These are phyloP conservation scores for Guyanaporus albipodus DNA, from an alignment of 768 basidiomycete species.

Conservation along the genomic window DNA sequence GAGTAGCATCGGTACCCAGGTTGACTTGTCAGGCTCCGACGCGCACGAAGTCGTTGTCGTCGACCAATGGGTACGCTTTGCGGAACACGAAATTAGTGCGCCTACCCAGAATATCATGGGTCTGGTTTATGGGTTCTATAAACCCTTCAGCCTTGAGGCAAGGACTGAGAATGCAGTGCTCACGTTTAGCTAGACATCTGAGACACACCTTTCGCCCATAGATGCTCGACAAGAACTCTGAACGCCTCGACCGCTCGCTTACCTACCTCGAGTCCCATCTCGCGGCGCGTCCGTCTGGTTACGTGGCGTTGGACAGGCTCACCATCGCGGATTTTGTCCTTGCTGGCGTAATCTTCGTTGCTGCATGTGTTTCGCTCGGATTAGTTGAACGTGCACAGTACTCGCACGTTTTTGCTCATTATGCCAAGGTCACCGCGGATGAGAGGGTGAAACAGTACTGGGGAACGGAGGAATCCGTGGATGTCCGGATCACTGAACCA, in stretches of 20 bases:
- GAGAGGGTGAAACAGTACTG: constrained; percentile 10
- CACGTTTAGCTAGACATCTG: neutral
- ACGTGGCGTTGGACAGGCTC: constrained; percentile 10
- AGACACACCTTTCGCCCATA: neutral
- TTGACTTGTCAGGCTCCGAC: constrained; percentile 9
- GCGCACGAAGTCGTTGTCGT: constrained; percentile 9
- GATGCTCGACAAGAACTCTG: neutral
- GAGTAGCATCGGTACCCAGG: constrained; percentile 10
- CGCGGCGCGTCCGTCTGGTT: constrained; percentile 4
- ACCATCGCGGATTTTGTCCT: constrained; percentile 21
- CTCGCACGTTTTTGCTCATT: constrained; percentile 17
- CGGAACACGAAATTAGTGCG: constrained; percentile 10
- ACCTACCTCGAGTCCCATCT: constrained; percentile 16
- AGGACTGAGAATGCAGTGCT: neutral
- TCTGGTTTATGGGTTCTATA: constrained; percentile 1
- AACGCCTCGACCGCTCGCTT: constrained; percentile 3
- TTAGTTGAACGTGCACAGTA: constrained; percentile 13
- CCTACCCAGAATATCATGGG: neutral
- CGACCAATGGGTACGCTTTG: constrained; percentile 14
- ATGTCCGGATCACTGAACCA: constrained; percentile 4
- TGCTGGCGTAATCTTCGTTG: constrained; percentile 2
- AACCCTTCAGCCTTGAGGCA: constrained; percentile 8
- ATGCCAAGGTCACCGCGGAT: constrained; percentile 16
- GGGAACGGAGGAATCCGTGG: constrained; percentile 6
- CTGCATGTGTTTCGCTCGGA: constrained; percentile 6